These are phyloP conservation scores for Castanea sativa DNA, from an alignment of 306 rosid genomes.

Conservation along the genomic window DNA sequence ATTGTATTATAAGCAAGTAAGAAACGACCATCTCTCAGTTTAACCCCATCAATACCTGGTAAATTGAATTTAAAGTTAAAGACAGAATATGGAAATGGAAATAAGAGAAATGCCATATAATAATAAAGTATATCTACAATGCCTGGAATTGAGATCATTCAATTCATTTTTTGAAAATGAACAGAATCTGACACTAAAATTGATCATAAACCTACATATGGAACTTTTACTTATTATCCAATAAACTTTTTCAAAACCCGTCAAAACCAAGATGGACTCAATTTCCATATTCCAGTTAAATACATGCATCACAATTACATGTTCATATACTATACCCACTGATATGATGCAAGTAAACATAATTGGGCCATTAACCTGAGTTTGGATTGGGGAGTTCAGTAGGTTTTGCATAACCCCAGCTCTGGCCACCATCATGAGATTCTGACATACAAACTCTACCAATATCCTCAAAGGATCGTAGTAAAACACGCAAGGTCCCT, in stretches of 20 bases:
- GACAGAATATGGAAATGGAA: background rate
- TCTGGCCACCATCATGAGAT: constrained; percentile 72
- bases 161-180: background rate
- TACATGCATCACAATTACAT: background rate
- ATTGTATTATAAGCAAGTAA: constrained; percentile 71
- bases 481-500: constrained; percentile 70
- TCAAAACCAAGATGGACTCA: constrained; percentile 7
- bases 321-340: background rate
- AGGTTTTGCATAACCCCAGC: constrained; percentile 72
- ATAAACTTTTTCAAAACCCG: background rate
- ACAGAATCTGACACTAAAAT: background rate
- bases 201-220: background rate
- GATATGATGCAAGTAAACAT: constrained; percentile 11
- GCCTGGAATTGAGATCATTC: background rate
- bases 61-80: background rate
- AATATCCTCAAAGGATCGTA: constrained; percentile 69
- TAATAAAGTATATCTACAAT: background rate
- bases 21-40: constrained; percentile 73
- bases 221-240: background rate
- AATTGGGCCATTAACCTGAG: constrained; percentile 56
- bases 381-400: constrained; percentile 92
- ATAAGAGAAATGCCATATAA: background rate
- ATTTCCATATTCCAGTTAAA: constrained; percentile 10
- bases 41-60: constrained; percentile 85
- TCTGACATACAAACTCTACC: constrained; percentile 73